Base-by-base conservation (phyloP, 441 rosid species). In the Arabidopsis lyrata region DNA sequence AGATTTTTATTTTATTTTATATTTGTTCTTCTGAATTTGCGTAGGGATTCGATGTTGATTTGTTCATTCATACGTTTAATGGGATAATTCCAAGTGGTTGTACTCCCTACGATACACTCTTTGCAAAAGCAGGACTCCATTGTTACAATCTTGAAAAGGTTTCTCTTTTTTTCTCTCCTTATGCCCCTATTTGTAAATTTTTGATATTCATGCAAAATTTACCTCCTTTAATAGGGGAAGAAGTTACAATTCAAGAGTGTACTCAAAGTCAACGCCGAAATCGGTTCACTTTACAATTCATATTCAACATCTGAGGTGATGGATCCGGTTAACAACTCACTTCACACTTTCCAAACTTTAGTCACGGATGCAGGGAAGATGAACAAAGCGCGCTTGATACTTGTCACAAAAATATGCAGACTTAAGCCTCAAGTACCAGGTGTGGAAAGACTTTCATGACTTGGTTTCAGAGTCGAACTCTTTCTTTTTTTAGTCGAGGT, bases 31-130 rank as follows among this genome's bases (percentile, higher is more conserved):
- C n/a, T n/a, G n/a, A n/a, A n/a, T n/a, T n/a, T n/a, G n/a, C n/a
- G n/a, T n/a, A 44, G 69, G 69, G 57, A 34, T 64, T 64, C 12
- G 69, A 64, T 64, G 69, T 64, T 31, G 69, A 48, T 48, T 18
- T 11, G 18, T 48, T 18, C 16, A 14, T 2, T 6, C 56, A 64
- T 7, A 47, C 13, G 12, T 64, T 1, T 6, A 11, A 34, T 27
- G 45, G 68, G 56, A 47, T 64, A 11, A 0, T 16, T 13, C 57
- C 69, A 1, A 0, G 0, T 48, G 57, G 68, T 3, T 64, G 70
- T 34, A 13, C 22, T 36, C 1, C 1, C 8, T 3, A 50, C 0
- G 70, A 66, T 6, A 36, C 0, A 13, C 35, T 50, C 22, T 66
- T 49, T 1, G 49, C 61, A 11, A 66, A 66, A 15, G 61, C 9